A percentile compares a stretch with the other conserved stretches of the same genome.
Evolutionary conservation across 2,329 filamentous ascomycete species (phyloP).

Genomic region (Phaeosphaeria sp.): DNA sequence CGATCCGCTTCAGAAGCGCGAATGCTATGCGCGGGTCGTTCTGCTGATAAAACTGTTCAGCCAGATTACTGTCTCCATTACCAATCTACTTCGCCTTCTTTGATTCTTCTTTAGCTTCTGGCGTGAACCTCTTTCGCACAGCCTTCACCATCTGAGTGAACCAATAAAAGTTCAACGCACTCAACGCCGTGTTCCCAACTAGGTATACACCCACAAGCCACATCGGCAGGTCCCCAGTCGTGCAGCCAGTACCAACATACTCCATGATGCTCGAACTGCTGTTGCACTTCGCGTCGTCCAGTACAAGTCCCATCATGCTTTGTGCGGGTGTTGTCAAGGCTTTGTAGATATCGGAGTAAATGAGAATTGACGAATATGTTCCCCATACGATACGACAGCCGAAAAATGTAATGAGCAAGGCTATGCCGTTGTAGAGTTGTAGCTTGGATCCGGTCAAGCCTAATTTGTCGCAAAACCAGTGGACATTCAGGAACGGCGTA

Average conservation of each 20-base stretch:
- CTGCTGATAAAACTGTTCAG: no score
- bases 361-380: constrained; percentile 69
- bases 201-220: constrained; percentile 75
- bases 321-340: constrained; percentile 39
- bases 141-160: constrained; percentile 84
- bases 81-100: constrained; percentile 23
- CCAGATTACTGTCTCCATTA: not conserved
- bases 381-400: constrained; percentile 78
- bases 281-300: constrained; percentile 53
- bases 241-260: constrained; percentile 24
- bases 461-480: constrained; percentile 91
- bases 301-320: constrained; percentile 16
- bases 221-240: constrained; percentile 58
- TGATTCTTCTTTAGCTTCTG: constrained; percentile 22
- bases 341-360: constrained; percentile 70
- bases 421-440: constrained; percentile 79
- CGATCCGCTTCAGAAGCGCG: no score
- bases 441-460: constrained; percentile 74
- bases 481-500: constrained; percentile 82
- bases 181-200: constrained; percentile 74
- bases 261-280: constrained; percentile 48
- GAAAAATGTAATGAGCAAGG: constrained; percentile 76
- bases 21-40: no score
- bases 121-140: constrained; percentile 76
- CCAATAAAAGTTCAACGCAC: constrained; percentile 81